Conservation (phyloP, 768 basidiomycete species). For the Terana coerulea region DNA sequence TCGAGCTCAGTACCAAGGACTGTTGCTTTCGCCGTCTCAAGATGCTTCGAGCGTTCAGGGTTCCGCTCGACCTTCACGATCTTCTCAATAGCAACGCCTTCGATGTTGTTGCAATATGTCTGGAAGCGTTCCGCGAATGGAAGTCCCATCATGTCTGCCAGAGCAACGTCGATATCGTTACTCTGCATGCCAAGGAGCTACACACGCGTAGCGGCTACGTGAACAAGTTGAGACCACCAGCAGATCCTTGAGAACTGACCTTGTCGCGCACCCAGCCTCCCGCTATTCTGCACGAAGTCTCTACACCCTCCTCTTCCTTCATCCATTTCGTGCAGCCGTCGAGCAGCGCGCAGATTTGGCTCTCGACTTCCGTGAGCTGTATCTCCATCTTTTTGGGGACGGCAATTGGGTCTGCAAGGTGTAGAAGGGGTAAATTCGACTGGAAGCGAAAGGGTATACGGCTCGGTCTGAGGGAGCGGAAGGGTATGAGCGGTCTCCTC, state of each 20-base stretch:
- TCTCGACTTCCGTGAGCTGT: slow-evolving; percentile 63
- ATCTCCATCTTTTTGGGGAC: slow-evolving; percentile 36
- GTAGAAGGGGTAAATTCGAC: too few species aligned
- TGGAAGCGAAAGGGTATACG: too few species aligned
- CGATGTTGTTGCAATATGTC: slow-evolving; percentile 49
- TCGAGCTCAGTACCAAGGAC: slow-evolving; percentile 83
- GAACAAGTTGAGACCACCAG: neutral
- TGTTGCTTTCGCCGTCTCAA: slow-evolving; percentile 89
- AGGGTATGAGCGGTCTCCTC: too few species aligned
- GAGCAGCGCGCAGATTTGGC: slow-evolving; percentile 68
- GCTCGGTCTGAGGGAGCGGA: too few species aligned
- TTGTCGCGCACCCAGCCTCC: slow-evolving; percentile 99
- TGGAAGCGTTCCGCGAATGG: slow-evolving; percentile 81
- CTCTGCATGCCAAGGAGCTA: slow-evolving; percentile 80
- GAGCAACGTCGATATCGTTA: slow-evolving; percentile 92
- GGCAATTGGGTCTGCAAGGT: slow-evolving; percentile 21
- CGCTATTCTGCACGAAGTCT: slow-evolving; percentile 81
- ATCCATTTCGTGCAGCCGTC: slow-evolving; percentile 69
- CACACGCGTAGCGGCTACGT: neutral
- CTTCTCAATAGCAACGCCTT: slow-evolving; percentile 49
- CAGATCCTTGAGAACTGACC: slow-evolving; percentile 40
- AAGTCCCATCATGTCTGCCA: slow-evolving; percentile 85
- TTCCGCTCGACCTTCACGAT: slow-evolving; percentile 88
- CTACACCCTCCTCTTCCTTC: slow-evolving; percentile 46
- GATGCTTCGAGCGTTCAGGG: slow-evolving; percentile 96